A percentile compares a stretch with the other conserved stretches of the same genome.
phyloP scores from a whole-genome alignment of 495 filamentous ascomycete genomes.

The Penicillium pancosmium region DNA sequence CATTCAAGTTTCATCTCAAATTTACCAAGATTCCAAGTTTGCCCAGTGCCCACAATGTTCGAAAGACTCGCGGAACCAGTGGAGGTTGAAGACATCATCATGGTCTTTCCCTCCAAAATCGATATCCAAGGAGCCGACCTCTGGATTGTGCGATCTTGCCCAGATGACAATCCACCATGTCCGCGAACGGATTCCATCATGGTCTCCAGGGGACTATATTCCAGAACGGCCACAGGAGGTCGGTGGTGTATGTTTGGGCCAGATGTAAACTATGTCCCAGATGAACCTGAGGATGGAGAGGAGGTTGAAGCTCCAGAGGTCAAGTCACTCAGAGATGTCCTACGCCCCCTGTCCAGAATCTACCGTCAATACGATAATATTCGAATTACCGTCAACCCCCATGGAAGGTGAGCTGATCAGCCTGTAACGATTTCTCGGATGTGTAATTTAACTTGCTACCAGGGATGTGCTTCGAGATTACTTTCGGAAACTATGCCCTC shows the following conservation, averaged over 20 bases:
- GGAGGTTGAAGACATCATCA: not conserved
- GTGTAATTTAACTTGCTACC: not conserved
- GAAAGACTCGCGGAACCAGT: not conserved
- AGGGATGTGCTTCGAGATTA: not conserved
- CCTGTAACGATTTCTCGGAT: too few species aligned
- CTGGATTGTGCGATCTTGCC: not conserved
- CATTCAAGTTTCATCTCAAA: not conserved
- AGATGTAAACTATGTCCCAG: not conserved
- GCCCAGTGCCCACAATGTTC: not conserved
- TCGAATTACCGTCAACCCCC: not conserved
- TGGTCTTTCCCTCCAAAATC: not conserved
- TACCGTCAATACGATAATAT: not conserved
- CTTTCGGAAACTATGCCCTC: not conserved
- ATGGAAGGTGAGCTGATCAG: not conserved
- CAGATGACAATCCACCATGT: not conserved
- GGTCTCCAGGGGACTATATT: not conserved
- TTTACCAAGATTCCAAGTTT: too few species aligned
- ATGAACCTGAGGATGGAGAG: not conserved
- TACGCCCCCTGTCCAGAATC: not conserved
- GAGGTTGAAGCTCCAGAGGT: not conserved
- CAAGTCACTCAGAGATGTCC: not conserved
- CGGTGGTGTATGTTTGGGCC: not conserved
- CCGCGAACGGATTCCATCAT: constrained; percentile 1
- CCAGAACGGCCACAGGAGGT: not conserved
- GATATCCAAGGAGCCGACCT: not conserved